Base-by-base conservation (phyloP, 257 asterid genomes). In the Ballota nigra region DNA sequence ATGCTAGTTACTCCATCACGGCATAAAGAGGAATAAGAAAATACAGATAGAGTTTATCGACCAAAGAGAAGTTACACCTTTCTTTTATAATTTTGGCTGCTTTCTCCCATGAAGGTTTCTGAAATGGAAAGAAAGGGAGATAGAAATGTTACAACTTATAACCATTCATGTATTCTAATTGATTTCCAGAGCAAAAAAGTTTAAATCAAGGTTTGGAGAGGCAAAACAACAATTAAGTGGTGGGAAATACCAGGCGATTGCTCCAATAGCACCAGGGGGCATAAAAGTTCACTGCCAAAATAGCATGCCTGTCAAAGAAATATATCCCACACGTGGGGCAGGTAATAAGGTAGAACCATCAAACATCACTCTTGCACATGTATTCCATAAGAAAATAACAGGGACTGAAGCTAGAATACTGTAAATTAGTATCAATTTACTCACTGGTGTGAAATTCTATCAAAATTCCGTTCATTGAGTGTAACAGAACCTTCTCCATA, bases 101-200 rank as follows among this genome's bases (percentile, higher is more conserved):
- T 84, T 92, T 92, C 86, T 92, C 98, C 98, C 98, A 92, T 18
- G 99, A 84, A 78, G 96, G 97, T 94, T 91, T 91, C 99, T 94
- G 94, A 60, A 65, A 81, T 41, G 13, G 60, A 69, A 65, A 49
- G 49, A 72, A 40, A 74, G 36, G 71, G 34, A 71, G 53, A 49
- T 41, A 68, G 66, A 58, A 53, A 65, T 18, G 47, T 76, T 47
- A 78, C 4, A 41, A 59, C 64, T 45, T 64, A 73, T 24, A 71
- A 34, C n/a, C 47, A 68, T 77, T 58, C 64, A 63, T 51, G 19
- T 41, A 38, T 63, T 47, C 29, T 73, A 57, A 68, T 34, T 29
- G 33, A 55, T 33, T 24, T 59, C 71, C 59, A 47, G 57, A 45
- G 62, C 4, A 43, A 71, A 26, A 41, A 65, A 4, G 51, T 43